Evolutionary conservation across 495 filamentous ascomycete genomes (phyloP).

Genomic region (Aspergillus biplanus): DNA sequence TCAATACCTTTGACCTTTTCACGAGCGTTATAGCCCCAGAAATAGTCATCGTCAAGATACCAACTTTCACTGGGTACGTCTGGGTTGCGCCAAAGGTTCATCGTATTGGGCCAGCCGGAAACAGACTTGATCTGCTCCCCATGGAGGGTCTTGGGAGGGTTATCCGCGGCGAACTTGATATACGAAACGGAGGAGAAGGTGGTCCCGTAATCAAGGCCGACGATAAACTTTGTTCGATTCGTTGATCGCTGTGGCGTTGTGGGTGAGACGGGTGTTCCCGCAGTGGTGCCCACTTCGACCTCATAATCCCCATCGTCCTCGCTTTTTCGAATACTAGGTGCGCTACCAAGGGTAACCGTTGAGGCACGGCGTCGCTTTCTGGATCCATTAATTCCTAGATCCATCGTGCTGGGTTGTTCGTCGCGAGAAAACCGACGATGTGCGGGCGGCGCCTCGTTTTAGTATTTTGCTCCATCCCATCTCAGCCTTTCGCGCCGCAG

Average conservation of each 20-base stretch:
- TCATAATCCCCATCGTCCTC: too few species aligned
- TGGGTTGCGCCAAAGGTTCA: not conserved
- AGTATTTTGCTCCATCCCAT: too few species aligned
- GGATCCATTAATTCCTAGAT: too few species aligned
- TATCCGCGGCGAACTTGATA: not conserved
- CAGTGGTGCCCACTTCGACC: too few species aligned
- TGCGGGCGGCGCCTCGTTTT: too few species aligned
- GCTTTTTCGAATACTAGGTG: too few species aligned
- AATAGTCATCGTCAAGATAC: not conserved
- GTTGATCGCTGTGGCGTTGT: not conserved
- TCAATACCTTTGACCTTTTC: not conserved
- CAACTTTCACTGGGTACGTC: not conserved
- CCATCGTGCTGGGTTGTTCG: too few species aligned
- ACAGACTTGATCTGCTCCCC: not conserved
- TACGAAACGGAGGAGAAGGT: not conserved
- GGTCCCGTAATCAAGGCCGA: not conserved
- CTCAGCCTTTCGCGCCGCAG: too few species aligned
- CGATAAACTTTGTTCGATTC: not conserved
- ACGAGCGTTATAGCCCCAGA: not conserved
- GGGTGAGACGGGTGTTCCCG: too few species aligned
- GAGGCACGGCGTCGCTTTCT: too few species aligned
- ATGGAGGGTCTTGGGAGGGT: not conserved
- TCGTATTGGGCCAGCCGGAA: not conserved
- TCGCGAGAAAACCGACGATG: too few species aligned
- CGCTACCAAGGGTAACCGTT: too few species aligned